Percentiles rank a stretch among this genome's conserved stretches.
These are phyloP conservation scores for Diaporthe citriasiana DNA, from an alignment of 2,329 filamentous ascomycete species.

Conservation along the genomic window DNA sequence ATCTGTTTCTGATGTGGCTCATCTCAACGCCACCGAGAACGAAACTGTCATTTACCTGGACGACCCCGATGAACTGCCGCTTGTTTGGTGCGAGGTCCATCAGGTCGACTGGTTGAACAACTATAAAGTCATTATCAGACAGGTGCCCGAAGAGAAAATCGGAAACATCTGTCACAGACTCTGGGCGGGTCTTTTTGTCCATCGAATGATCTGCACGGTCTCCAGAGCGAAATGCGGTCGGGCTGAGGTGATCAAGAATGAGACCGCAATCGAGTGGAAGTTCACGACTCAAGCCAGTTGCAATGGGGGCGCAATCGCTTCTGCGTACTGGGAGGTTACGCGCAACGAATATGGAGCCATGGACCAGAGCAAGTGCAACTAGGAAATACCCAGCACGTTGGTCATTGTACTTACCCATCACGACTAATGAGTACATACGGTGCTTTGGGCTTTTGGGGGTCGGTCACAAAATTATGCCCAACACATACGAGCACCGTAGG, in stretches of 20 bases:
- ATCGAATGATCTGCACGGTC: background rate
- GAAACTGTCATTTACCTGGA: too few species aligned
- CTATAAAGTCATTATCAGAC: background rate
- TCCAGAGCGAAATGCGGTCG: accelerated
- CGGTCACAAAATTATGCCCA: too few species aligned
- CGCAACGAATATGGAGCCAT: background rate
- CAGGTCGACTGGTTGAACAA: background rate
- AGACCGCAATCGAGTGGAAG: background rate
- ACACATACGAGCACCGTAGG: too few species aligned
- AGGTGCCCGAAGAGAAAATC: background rate
- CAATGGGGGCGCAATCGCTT: background rate
- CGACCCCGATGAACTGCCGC: too few species aligned
- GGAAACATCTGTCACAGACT: background rate
- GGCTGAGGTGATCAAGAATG: background rate
- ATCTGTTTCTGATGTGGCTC: too few species aligned
- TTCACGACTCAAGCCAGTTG: background rate
- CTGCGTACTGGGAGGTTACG: background rate
- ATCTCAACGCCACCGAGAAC: too few species aligned
- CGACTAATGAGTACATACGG: too few species aligned
- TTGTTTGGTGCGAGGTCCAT: background rate
- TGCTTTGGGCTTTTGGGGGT: too few species aligned
- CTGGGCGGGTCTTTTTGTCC: background rate
- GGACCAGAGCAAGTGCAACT: background rate
- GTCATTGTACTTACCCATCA: too few species aligned
- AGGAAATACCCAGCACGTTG: background rate